Evolutionary conservation across 108 stramenopile genomes (phyloP).

Genomic region (Pseudonitzschia multiseries): DNA sequence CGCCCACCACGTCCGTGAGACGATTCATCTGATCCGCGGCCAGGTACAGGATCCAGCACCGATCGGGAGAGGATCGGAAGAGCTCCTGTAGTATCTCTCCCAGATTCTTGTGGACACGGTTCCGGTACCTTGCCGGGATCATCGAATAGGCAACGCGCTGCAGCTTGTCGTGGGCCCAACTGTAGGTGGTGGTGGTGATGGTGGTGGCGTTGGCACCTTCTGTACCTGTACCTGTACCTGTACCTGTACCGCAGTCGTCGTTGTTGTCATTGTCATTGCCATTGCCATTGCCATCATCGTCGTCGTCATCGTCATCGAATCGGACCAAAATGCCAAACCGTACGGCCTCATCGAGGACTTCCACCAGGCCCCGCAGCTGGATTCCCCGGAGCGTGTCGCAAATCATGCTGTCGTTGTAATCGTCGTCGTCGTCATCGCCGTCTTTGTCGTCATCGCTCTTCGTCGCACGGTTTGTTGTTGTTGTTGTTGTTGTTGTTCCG

Average conservation of each 20-base stretch:
- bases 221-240: no score
- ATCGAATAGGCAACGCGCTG: conserved; percentile 36
- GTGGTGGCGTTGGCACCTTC: no score
- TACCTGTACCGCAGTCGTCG: not conserved
- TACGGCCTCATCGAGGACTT: conserved; percentile 20
- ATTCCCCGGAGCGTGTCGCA: not conserved
- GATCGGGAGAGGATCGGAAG: conserved; percentile 8
- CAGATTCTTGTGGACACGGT: conserved; percentile 23
- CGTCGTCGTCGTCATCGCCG: not conserved
- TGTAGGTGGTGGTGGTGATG: no score
- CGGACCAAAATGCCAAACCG: conserved; percentile 24
- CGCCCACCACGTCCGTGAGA: conserved; percentile 5
- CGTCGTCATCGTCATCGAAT: not conserved
- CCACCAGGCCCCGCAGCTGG: conserved; percentile 14
- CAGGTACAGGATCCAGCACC: conserved; percentile 43
- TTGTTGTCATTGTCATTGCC: no score
- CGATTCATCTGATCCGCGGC: conserved; percentile 43
- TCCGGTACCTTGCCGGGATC: conserved; percentile 13
- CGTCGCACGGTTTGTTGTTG: no score
- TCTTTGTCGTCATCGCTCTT: no score
- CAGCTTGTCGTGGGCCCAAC: conserved; percentile 47
- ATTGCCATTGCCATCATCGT: no score
- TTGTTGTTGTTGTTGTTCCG: no score
- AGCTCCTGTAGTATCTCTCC: conserved; percentile 33
- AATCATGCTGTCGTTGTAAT: not conserved